These are phyloP conservation scores for Apiotrichum veenhuisii DNA, from an alignment of 1,284 basidiomycete species.

Conservation along the genomic window DNA sequence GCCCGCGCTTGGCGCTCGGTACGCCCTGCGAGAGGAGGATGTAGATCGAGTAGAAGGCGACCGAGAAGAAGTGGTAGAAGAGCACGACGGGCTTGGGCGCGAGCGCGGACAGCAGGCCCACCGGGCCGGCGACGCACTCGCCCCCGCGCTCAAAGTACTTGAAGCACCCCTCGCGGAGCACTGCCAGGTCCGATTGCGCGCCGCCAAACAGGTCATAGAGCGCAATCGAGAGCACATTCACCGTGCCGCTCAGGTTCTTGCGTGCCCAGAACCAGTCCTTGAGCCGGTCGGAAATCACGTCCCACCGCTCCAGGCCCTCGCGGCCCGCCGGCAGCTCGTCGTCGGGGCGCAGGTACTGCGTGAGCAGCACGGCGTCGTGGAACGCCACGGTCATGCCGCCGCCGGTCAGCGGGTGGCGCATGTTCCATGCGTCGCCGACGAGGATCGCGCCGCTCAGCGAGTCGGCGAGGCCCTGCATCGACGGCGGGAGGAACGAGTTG, in stretches of 20 bases:
- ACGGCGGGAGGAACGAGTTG: constrained; percentile 86
- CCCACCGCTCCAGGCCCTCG: constrained; percentile 59
- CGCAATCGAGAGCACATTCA: constrained; percentile 87
- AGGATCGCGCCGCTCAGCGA: constrained; percentile 67
- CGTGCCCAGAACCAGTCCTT: constrained; percentile 77
- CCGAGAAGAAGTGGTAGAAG: constrained; percentile 88
- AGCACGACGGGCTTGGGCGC: constrained; percentile 72
- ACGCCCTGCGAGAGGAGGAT: constrained; percentile 71
- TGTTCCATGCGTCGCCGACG: constrained; percentile 96
- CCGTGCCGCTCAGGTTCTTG: constrained; percentile 73
- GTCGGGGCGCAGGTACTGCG: constrained; percentile 57
- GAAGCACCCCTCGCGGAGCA: constrained; percentile 90
- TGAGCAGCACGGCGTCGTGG: constrained; percentile 73
- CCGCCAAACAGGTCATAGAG: constrained; percentile 83
- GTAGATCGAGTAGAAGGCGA: constrained; percentile 90
- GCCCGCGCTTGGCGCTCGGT: constrained; percentile 20
- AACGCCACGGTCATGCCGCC: constrained; percentile 95
- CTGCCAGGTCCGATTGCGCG: constrained; percentile 66
- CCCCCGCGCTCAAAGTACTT: constrained; percentile 96
- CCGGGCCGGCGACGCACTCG: constrained; percentile 81
- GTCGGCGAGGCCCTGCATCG: constrained; percentile 65
- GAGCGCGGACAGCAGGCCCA: constrained; percentile 70
- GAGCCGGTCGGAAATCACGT: constrained; percentile 58
- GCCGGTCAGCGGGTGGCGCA: constrained; percentile 97
- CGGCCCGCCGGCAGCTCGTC: constrained; percentile 31